Base-by-base conservation (phyloP, 805 yeast genomes). In the Kodamaea sagamina region DNA sequence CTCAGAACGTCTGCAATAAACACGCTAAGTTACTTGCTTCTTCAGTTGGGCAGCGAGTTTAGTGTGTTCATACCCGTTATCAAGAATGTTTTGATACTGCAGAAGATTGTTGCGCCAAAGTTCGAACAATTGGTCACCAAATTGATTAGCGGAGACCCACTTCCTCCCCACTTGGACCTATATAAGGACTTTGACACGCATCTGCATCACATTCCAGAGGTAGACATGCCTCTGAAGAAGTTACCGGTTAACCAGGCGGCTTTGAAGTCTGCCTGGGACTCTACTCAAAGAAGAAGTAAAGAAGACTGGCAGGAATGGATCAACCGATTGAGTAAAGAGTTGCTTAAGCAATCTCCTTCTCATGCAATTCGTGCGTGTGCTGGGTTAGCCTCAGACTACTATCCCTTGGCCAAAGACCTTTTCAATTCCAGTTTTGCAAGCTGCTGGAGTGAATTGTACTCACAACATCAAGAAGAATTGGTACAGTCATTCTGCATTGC, bases 301-400 rank as follows among this genome's bases (percentile, higher is more conserved):
- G 98, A 90, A 54, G 99, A 93, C 52, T 93, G 99, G 99, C 92
- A 86, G 53, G 98, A 93, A 58, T 93, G 99, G 99, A 81, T 89
- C 50, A 78, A 95, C 46, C 74, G 93, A 46, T 71, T 93, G 37
- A 82, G 93, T 52, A 85, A 89, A 40, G 97, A 89, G 57, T 63
- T 93, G 25, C 68, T 93, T 50, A 88, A 86, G 53, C 96, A 90
- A 59, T 87, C 96, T 26, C 96, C 99, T 2, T 88, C 97, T 0
- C 96, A 87, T 54, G 95, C 97, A 1, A 72, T 93, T 31, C 75
- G 97, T 51, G 96, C 97, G 0, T 93, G 99, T 60, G 86, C 95
- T 2, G 83, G 85, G 6, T 68, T 93, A 41, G 97, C 97, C 0
- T 82, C 88, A 6, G 86, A 87, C 34, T 88, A 89, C 53, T 81